Conservation (phyloP, 345 rosid species). For the Dovyalis caffra region DNA sequence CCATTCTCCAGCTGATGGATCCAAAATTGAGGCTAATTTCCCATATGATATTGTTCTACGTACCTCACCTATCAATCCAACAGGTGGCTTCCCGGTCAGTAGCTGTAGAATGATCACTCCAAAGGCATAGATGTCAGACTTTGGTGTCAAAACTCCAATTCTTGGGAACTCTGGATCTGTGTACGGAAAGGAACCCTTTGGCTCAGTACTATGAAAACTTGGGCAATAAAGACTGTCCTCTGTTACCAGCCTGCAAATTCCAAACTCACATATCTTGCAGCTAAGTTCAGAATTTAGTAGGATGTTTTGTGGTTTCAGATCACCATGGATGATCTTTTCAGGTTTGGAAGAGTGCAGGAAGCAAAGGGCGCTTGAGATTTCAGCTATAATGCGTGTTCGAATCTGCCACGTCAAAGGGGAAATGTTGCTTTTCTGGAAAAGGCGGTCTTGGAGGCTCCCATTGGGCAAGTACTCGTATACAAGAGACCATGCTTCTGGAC, state of each 20-base stretch:
- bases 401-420: slow-evolving; percentile 57
- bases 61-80: slow-evolving; percentile 50
- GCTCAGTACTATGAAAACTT: slow-evolving; percentile 39
- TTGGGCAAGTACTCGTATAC: slow-evolving; percentile 65
- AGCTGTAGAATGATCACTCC: slow-evolving; percentile 64
- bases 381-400: slow-evolving; percentile 53
- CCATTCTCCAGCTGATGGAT: slow-evolving; percentile 71
- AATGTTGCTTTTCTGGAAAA: slow-evolving; percentile 45
- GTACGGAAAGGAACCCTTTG: slow-evolving; percentile 57
- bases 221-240: slow-evolving; percentile 45
- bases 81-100: slow-evolving; percentile 56
- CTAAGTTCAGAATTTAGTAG: slow-evolving; percentile 59
- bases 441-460: slow-evolving; percentile 59
- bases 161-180: slow-evolving; percentile 64
- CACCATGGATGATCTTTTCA: slow-evolving; percentile 68
- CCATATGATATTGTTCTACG: slow-evolving; percentile 46
- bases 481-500: slow-evolving; percentile 70
- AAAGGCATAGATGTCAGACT: slow-evolving; percentile 61
- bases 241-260: slow-evolving; percentile 52
- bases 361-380: slow-evolving; percentile 69
- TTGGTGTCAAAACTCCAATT: slow-evolving; percentile 53
- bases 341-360: slow-evolving; percentile 72
- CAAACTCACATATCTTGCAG: slow-evolving; percentile 73
- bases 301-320: slow-evolving; percentile 68
- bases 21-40: slow-evolving; percentile 47